Evolutionary conservation across 208 protist genomes (phyloP), one percentile per base, ranked within the genome.

Genomic region (Spironucleus salmonicida): DNA sequence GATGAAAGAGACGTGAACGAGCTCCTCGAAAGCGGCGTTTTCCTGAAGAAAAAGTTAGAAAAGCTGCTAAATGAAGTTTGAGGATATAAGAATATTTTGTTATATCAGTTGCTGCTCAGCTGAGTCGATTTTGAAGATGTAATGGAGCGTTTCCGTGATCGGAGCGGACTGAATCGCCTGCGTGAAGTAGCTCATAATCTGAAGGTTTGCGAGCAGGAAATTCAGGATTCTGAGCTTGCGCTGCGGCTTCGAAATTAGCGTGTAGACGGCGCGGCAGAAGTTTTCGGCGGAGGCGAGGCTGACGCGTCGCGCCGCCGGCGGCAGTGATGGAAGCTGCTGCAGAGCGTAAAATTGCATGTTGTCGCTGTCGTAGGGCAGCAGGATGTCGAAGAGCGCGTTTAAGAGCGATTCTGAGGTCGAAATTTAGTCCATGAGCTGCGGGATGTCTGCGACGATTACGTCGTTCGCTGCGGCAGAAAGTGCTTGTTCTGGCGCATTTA

Each of bases 391-490:
- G 29, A 67, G 61, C 15, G 15, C 15, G 15, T 38, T 38, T 30
- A 67, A 39, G 15, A 67, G 61, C 61, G 61, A 40, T 23, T 23
- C 29, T 23, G 19, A 39, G 15, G 61, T 39, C 29, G 61, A 39
- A 30, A 67, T 67, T 13, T 15, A 15, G 34, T 67, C 61, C 26
- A 67, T 15, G 61, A 67, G 61, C 30, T 23, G 13, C 23, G 61
- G 35, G 61, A 67, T 67, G 35, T 67, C 61, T 15, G 61, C 61
- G 30, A 67, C 61, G 34, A 67, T 39, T 15, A 67, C 61, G 61
- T 67, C 61, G 61, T 67, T 67, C 15, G 61, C 61, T 23, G 61
- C 61, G 30, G 61, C 15, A 40, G 61, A 67, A 30, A 67, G 61
- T 13, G 19, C 15, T 38, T 38, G 15, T 30, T 67, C 35, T 13